Evolutionary conservation across 768 basidiomycete species (phyloP), one percentile per base, ranked within the genome.

Genomic region (Saitozyma sp.): DNA sequence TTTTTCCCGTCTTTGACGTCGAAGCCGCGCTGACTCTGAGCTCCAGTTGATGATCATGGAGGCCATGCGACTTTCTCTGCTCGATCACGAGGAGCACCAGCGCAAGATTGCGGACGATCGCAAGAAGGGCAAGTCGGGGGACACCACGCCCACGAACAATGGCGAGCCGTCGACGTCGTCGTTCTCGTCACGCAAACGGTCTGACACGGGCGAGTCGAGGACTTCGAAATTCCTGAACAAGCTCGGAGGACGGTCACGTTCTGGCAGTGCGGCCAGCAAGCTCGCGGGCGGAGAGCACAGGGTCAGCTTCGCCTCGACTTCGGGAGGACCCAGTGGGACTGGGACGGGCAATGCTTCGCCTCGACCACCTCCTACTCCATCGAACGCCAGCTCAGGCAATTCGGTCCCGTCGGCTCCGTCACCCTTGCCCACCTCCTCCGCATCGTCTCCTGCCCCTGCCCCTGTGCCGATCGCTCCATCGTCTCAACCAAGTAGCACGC

Each of bases 11-110:
- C 29, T 29, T 29, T 14, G 3, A 40, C 29, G 50, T 58, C 55
- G 16, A 50, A 49, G 55, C 37, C 13, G 11, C 10, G 16, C 57
- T 20, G 10, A 20, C 29, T 39, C 65, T 59, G 48, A 59, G 39
- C 43, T 50, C 19, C 66, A 99, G 92, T 81, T 99, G 50, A 97
- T 98, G 95, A 83, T 99, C 58, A 94, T 94, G 91, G 96, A 98
- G 81, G 96, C 96, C 6, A 98, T 99, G 93, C 87, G 95, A 58
- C 82, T 96, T 61, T 96, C 92, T 37, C 83, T 97, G 67, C 77
- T 96, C 53, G 95, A 98, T 61, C 93, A 98, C 73, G 94, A 97
- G 80, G 92, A 92, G 72, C 90, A 92, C 59, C 91, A 92, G 75
- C 84, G 86, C 71, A 80, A 81, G 57, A 60, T 72, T 16, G 80